Base-by-base conservation (phyloP, 768 basidiomycete genomes). In the Amylocystis lapponica region DNA sequence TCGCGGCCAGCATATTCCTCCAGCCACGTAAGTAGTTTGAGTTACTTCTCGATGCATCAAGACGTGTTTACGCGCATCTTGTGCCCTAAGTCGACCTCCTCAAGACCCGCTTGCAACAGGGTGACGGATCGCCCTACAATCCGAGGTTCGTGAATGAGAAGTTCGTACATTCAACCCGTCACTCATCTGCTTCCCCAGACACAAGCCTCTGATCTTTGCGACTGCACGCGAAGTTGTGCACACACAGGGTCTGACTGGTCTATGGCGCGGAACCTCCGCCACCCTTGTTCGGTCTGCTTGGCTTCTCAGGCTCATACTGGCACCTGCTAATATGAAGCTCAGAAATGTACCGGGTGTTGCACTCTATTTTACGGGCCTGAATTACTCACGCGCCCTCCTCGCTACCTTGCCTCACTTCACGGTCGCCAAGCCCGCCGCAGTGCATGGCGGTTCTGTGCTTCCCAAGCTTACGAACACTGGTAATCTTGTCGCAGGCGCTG, bases 291-390 rank as follows among this genome's bases (percentile, higher is more conserved):
- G 92, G 91, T 79, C 27, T 11, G 41, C 34, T 25, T 35, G 16
- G n/a, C 4, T 20, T 29, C 26, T 17, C 32, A 29, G 19, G 33
- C 38, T 11, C 25, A 56, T 17, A 29, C 27, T 36, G 20, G 12
- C 36, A 14, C 36, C 39, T 22, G 12, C 10, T 17, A n/a, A 23
- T 4, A 29, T 2, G 12, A n/a, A n/a, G n/a, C 22, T 26, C 49
- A 93, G 93, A 44, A 96, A 95, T 57, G 80, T 96, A 4, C 94
- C 94, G 1, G 94, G 94, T 4, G 86, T 96, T 16, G 91, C 93
- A 3, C 62, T 93, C 37, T 97, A 97, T 68, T 86, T 96, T 71
- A 90, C 93, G 3, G 70, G 80, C 32, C 69, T 97, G 36, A 91
- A 84, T 14, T 81, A 90, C 50, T 69, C 94, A 30, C 83, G 94